phyloP scores from a whole-genome alignment of 306 rosid species.

The Vigna angularis region DNA sequence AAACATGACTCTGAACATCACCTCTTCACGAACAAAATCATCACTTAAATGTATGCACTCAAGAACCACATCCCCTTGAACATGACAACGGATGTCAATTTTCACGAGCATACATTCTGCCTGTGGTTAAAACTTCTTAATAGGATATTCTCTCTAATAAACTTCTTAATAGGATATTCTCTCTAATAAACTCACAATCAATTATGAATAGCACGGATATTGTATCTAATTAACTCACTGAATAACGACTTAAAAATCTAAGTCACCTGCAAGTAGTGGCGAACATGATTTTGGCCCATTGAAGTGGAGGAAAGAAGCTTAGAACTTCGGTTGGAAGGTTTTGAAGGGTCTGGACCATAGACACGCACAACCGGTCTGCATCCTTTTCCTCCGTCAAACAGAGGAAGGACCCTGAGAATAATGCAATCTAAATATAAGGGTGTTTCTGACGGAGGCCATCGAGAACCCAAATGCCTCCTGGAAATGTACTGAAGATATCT shows the following conservation, averaged over 20 bases:
- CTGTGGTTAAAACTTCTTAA: constrained; percentile 71
- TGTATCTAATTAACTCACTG: constrained; percentile 33
- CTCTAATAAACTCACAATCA: constrained; percentile 39
- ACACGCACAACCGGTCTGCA: constrained; percentile 84
- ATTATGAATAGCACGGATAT: constrained; percentile 29
- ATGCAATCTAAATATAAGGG: constrained; percentile 83
- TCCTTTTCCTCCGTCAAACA: constrained; percentile 75
- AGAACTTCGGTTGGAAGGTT: constrained; percentile 73
- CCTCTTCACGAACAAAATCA: constrained; percentile 80
- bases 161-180: constrained; percentile 53
- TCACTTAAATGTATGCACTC: constrained; percentile 88
- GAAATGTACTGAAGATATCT: constrained; percentile 98
- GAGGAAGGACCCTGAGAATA: constrained; percentile 81
- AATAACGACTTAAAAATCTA: constrained; percentile 50
- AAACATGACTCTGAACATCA: constrained; percentile 88
- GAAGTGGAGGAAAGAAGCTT: constrained; percentile 83
- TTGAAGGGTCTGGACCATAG: constrained; percentile 87
- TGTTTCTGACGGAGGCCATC: constrained; percentile 93
- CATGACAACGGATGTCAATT: constrained; percentile 82
- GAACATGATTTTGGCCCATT: constrained; percentile 57
- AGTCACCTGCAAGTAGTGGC: constrained; percentile 86
- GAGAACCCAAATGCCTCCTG: constrained; percentile 86
- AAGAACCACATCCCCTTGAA: constrained; percentile 97
- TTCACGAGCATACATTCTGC: constrained; percentile 92
- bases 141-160: constrained; percentile 40